phyloP scores from a whole-genome alignment of 1,284 basidiomycete genomes.

The Cryptococcus wingfieldii region DNA sequence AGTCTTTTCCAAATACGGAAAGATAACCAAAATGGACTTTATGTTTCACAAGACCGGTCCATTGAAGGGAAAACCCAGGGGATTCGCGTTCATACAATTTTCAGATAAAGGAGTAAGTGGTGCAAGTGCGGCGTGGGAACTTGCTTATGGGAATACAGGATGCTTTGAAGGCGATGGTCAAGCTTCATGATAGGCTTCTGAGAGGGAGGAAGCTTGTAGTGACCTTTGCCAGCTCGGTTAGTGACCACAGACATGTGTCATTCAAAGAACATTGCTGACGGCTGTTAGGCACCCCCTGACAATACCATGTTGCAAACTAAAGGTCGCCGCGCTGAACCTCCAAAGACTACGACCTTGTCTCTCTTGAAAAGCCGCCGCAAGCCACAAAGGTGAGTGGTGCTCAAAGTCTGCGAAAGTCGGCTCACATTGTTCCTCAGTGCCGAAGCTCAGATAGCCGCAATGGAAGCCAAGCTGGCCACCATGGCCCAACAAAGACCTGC shows the following conservation, averaged over 20 bases:
- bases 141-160: conserved; percentile 57
- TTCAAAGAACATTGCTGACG: conserved; percentile 3
- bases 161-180: conserved; percentile 70
- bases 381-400: conserved; percentile 56
- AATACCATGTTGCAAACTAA: conserved; percentile 27
- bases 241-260: conserved; percentile 10
- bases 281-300: conserved; percentile 45
- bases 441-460: conserved; percentile 81
- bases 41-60: conserved; percentile 90
- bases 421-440: conserved; percentile 55
- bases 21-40: conserved; percentile 86
- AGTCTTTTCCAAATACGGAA: conserved; percentile 85
- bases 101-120: conserved; percentile 68
- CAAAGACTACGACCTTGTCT: conserved; percentile 79
- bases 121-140: neutral
- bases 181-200: conserved; percentile 73
- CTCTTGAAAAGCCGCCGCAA: conserved; percentile 68
- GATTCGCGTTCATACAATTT: conserved; percentile 93
- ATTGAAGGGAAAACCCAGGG: conserved; percentile 83
- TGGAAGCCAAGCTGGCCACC: conserved; percentile 88
- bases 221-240: conserved; percentile 77
- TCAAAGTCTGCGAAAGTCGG: neutral
- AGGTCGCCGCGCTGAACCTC: conserved; percentile 56
- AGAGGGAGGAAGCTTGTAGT: conserved; percentile 83
- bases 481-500: conserved; percentile 55